These are phyloP conservation scores for Aquilaria yunnanensis DNA, from an alignment of 345 rosid species.

Conservation along the genomic window DNA sequence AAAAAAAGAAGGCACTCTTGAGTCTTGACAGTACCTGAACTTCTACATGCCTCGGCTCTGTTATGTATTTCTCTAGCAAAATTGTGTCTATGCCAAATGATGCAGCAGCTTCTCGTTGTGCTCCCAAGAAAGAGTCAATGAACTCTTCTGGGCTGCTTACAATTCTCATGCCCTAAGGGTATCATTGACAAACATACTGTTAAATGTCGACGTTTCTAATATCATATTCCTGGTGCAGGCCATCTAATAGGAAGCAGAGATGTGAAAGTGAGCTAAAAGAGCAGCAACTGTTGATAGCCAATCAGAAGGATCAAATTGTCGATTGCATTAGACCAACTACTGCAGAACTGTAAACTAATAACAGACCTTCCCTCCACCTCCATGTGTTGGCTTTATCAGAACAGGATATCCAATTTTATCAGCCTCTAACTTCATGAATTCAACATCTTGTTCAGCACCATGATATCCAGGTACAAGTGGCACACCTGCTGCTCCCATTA, in stretches of 20 bases:
- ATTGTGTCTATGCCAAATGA: slow-evolving; percentile 86
- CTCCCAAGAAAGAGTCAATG: slow-evolving; percentile 80
- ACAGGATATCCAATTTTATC: slow-evolving; percentile 84
- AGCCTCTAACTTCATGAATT: slow-evolving; percentile 79
- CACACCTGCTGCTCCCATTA: slow-evolving; percentile 98
- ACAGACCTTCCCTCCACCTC: slow-evolving; percentile 91
- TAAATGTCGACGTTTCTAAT: background rate
- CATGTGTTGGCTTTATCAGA: slow-evolving; percentile 91
- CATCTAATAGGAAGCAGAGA: slow-evolving; percentile 1
- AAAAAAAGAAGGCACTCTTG: slow-evolving; percentile 1
- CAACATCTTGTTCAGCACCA: slow-evolving; percentile 78
- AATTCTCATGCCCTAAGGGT: slow-evolving; percentile 87
- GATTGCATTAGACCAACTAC: background rate
- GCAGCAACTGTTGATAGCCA: too few relatives aligned
- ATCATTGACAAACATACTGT: slow-evolving; percentile 7
- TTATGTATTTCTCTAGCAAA: slow-evolving; percentile 90
- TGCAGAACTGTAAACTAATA: background rate
- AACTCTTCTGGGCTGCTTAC: slow-evolving; percentile 61
- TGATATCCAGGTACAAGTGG: slow-evolving; percentile 96
- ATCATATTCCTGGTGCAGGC: background rate
- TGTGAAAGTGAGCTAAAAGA: background rate
- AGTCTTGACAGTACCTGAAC: slow-evolving; percentile 60
- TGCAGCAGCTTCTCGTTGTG: slow-evolving; percentile 93
- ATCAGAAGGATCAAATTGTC: background rate
- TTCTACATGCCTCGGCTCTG: slow-evolving; percentile 89